These are phyloP conservation scores for Lathyrus tuberosus DNA, from an alignment of 306 rosid genomes.

Conservation along the genomic window DNA sequence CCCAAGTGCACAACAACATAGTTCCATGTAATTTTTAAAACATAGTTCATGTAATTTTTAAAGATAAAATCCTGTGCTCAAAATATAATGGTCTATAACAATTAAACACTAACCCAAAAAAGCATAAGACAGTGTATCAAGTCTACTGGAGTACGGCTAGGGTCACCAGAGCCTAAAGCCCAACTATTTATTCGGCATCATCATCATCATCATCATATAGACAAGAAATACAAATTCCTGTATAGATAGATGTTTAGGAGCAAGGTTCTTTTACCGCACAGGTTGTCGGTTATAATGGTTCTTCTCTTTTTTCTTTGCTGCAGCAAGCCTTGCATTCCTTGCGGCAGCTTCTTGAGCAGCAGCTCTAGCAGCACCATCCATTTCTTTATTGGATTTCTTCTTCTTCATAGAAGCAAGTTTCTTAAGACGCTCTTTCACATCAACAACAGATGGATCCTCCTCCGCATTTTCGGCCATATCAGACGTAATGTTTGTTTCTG, in stretches of 20 bases:
- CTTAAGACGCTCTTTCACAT: slow-evolving; percentile 80
- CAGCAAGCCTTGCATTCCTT: slow-evolving; percentile 67
- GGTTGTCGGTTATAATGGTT: slow-evolving; percentile 80
- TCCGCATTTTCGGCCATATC: slow-evolving; percentile 53
- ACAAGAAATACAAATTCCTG: slow-evolving; percentile 69
- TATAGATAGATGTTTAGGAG: slow-evolving; percentile 43
- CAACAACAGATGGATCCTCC: slow-evolving; percentile 55
- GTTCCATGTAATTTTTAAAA: slow-evolving; percentile 17
- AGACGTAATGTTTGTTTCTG: neutral
- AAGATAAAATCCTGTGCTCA: slow-evolving; percentile 45
- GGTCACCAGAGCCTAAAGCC: slow-evolving; percentile 51
- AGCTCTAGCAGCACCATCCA: slow-evolving; percentile 79
- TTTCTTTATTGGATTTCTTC: slow-evolving; percentile 75
- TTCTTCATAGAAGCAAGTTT: slow-evolving; percentile 70
- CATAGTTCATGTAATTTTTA: slow-evolving; percentile 38
- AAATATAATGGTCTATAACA: slow-evolving; percentile 49
- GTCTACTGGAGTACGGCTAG: slow-evolving; percentile 52
- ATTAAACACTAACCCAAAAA: slow-evolving; percentile 45
- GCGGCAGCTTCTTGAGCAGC: slow-evolving; percentile 80
- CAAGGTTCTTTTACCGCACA: slow-evolving; percentile 56
- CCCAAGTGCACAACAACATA: slow-evolving; percentile 37
- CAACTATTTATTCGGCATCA: slow-evolving; percentile 61
- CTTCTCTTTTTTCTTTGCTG: slow-evolving; percentile 82
- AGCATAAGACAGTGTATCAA: slow-evolving; percentile 44
- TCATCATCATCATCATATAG: slow-evolving; percentile 47